phyloP scores from a whole-genome alignment of 2,329 filamentous ascomycete species.

The Calonectria multiphialidica region DNA sequence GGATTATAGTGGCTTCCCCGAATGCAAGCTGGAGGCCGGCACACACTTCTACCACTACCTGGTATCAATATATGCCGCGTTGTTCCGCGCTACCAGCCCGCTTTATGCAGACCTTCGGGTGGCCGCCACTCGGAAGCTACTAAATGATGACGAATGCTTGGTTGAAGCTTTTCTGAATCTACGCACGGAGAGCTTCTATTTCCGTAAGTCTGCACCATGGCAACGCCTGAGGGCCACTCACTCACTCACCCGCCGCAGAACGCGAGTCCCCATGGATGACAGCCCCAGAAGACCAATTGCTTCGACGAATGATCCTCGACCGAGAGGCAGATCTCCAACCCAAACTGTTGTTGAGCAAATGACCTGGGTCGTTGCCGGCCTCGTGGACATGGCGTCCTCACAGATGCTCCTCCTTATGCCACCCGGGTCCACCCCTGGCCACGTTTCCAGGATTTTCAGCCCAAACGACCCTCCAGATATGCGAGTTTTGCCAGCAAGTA shows the following conservation, averaged over 20 bases:
- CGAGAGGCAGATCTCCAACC: constrained; percentile 41
- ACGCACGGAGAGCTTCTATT: constrained; percentile 45
- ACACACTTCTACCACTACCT: constrained; percentile 46
- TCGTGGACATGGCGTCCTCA: constrained; percentile 19
- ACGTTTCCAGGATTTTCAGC: constrained; percentile 26
- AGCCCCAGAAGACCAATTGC: constrained; percentile 41
- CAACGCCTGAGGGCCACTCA: neutral
- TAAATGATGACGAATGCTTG: constrained; percentile 39
- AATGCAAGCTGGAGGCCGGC: constrained; percentile 43
- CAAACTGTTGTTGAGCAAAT: constrained; percentile 23
- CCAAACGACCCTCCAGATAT: constrained; percentile 24
- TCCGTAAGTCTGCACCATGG: constrained; percentile 33
- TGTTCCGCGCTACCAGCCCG: constrained; percentile 44
- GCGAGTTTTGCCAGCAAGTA: constrained; percentile 25
- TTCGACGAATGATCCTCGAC: constrained; percentile 44
- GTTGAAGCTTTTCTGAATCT: constrained; percentile 42
- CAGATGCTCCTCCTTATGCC: constrained; percentile 19
- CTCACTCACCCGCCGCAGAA: constrained; percentile 35
- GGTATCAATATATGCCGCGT: constrained; percentile 43
- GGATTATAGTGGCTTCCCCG: constrained; percentile 44
- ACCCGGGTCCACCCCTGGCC: constrained; percentile 26
- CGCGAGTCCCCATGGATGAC: constrained; percentile 44
- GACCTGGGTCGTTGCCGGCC: neutral
- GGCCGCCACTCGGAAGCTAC: constrained; percentile 36
- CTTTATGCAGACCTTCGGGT: constrained; percentile 43